Evolutionary conservation across 2,329 filamentous ascomycete genomes (phyloP), one percentile per base, ranked within the genome.

Genomic region (Periglandula ipomoeae): DNA sequence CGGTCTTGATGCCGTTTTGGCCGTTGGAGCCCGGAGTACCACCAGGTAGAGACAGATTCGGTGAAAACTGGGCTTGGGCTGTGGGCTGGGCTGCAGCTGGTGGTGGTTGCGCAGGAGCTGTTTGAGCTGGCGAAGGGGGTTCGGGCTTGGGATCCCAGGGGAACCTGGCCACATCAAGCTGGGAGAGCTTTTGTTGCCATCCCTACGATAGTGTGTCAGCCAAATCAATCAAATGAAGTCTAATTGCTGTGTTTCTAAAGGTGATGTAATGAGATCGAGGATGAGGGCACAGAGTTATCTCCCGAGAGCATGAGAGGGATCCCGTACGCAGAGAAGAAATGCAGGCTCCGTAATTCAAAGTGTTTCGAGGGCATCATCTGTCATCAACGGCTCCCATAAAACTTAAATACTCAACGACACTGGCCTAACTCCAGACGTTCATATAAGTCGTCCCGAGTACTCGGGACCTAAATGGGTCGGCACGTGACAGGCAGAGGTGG

Each of bases 101-200:
- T 24, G 59, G 46, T 39, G 52, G 40, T 26, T 56, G 52, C 40
- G 60, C 50, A 22, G 56, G 53, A 57, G 63, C 44, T 61, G 68
- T 54, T 61, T 69, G 62, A 65, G 61, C 53, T 54, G 61, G 56
- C 20, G 60, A 55, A 15, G 62, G 55, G n/a, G 79, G 77, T 46
- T 86, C 83, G 44, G 85, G 84, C 62, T 86, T 84, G 39, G 93
- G 91, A 63, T 98, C 93, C 93, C 93, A 98, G 10, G 93, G 91
- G 65, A 97, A 96, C 50, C 80, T 74, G 51, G 93, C 93, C 53
- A 97, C 85, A 56, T 85, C 82, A 56, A 94, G 82, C 57, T 82
- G 81, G 1, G 90, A 86, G 32, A 98, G 77, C 69, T 94, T 96
- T 59, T 84, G 77, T 74, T 97, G 90, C 93, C 93, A 98, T 70